phyloP scores from a whole-genome alignment of 192 early-diverging fungal genomes.

The Pilobolus umbonatus region DNA sequence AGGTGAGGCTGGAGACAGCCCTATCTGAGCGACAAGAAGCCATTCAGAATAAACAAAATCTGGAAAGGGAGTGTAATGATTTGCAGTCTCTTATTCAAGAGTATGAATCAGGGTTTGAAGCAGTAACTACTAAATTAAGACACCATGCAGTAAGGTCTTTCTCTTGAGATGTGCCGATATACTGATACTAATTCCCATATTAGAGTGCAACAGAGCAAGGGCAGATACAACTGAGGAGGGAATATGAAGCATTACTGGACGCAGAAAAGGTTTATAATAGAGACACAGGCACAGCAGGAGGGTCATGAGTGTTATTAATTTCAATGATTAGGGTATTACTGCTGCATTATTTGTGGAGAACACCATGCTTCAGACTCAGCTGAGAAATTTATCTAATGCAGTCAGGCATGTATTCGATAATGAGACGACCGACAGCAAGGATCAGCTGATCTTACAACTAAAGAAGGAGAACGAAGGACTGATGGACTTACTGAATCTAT shows the following conservation, averaged over 20 bases:
- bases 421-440: background rate
- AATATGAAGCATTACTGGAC: constrained; percentile 33
- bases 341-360: constrained; percentile 26
- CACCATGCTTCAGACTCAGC: constrained; percentile 19
- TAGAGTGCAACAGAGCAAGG: constrained; percentile 20
- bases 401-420: constrained; percentile 2
- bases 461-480: constrained; percentile 12
- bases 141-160: constrained; percentile 10
- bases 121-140: constrained; percentile 20
- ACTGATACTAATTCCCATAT: constrained; percentile 1
- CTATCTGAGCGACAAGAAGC: constrained; percentile 3
- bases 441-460: constrained; percentile 10
- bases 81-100: constrained; percentile 22
- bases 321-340: constrained; percentile 16
- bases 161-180: background rate
- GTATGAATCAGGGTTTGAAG: constrained; percentile 23
- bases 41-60: constrained; percentile 8
- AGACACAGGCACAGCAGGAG: background rate
- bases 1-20: background rate
- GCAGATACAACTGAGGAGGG: constrained; percentile 21
- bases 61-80: constrained; percentile 20
- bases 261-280: constrained; percentile 25
- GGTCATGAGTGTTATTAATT: background rate
- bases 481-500: constrained; percentile 7
- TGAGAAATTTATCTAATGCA: constrained; percentile 8